Evolutionary conservation across 768 basidiomycete species (phyloP), one percentile per base, ranked within the genome.

Genomic region (Macrolepiota dolichaula): DNA sequence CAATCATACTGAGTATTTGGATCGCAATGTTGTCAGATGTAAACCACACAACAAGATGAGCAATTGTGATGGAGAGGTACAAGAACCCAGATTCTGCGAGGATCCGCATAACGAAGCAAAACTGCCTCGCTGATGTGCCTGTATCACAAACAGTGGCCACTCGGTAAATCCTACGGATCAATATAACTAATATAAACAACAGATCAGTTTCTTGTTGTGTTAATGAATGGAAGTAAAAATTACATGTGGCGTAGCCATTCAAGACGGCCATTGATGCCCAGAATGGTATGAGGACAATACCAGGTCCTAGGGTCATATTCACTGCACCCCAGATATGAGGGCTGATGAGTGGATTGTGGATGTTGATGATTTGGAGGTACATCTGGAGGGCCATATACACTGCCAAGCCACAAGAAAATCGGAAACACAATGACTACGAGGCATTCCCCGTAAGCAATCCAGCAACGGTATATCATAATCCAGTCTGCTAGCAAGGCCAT

Each of bases 241-340:
- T 19, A 63, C 62, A 25, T 5, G 62, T 64, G 9, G 44, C 55
- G 25, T 64, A 64, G 15, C 44, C 37, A 19, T 64, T 64, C 24
- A 64, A 17, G 5, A 40, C 58, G 13, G 55, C 56, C 15, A 60
- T 64, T 24, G 54, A 61, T 1, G 29, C 63, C 59, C 54, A 61
- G 55, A 62, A 64, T 12, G 58, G 58, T 1, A 46, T 56, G 24
- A 56, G 46, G 36, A 61, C 53, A 44, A 60, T 57, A n/a, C 61
- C 55, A 13, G 61, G 61, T 1, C 59, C 54, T 27, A 64, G 17
- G 10, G 44, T 15, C 61, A 62, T 62, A 25, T 57, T 51, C n/a
- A 62, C 55, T 0, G 36, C 27, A 36, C 35, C 38, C 63, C 47
- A 51, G 24, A 36, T 24, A 32, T 19, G 36, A 13, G 54, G 58